These are phyloP conservation scores for Zalaria obscura DNA, from an alignment of 2,329 filamentous ascomycete species.

Conservation along the genomic window DNA sequence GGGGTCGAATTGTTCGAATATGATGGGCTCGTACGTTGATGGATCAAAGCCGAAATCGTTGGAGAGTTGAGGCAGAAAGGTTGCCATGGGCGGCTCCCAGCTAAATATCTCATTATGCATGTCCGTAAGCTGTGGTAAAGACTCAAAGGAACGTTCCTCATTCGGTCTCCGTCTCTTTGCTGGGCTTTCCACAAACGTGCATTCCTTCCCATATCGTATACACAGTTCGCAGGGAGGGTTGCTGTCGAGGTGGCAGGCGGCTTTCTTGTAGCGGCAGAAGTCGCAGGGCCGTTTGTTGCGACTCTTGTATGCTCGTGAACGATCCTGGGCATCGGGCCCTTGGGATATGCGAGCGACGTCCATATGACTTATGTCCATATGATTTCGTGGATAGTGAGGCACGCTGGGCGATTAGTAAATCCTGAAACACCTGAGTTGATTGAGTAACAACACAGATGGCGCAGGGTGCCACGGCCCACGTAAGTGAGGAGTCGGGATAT, in stretches of 20 bases:
- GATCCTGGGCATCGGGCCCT: slow-evolving; percentile 8
- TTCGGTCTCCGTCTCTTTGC: slow-evolving; percentile 19
- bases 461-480: no score
- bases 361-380: no score
- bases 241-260: slow-evolving; percentile 29
- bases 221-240: slow-evolving; percentile 30
- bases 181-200: slow-evolving; percentile 29
- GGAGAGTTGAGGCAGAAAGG: slow-evolving; percentile 1
- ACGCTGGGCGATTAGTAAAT: no score
- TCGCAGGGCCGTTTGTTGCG: slow-evolving; percentile 29
- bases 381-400: no score
- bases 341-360: neutral
- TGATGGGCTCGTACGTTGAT: slow-evolving; percentile 2
- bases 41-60: slow-evolving; percentile 3
- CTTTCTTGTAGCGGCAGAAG: slow-evolving; percentile 31
- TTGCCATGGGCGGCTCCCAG: slow-evolving; percentile 3
- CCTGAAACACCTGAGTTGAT: no score
- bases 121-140: neutral
- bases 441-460: no score
- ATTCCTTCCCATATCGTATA: slow-evolving; percentile 26
- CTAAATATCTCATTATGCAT: slow-evolving; percentile 4
- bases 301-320: slow-evolving; percentile 21
- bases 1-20: slow-evolving; percentile 5
- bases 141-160: slow-evolving; percentile 8
- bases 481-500: no score